These are phyloP conservation scores for Hygrocybe coccinea DNA, from an alignment of 768 basidiomycete genomes.

Conservation along the genomic window DNA sequence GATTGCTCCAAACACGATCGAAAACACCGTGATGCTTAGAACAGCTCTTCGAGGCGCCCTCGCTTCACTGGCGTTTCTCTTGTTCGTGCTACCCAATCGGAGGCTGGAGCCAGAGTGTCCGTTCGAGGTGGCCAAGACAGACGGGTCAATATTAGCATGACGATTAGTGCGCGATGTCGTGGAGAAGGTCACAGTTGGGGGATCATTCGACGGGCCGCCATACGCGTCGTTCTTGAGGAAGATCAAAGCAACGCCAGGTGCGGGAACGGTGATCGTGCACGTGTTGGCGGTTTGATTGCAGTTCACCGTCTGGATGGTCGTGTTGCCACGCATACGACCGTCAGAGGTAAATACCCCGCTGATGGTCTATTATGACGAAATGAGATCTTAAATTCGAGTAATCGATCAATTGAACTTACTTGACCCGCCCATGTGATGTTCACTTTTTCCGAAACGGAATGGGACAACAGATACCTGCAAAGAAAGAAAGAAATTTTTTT, in stretches of 20 bases:
- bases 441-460: conserved; percentile 52
- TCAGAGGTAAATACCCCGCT: conserved; percentile 58
- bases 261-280: conserved; percentile 62
- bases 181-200: conserved; percentile 42
- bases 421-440: conserved; percentile 71
- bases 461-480: conserved; percentile 51
- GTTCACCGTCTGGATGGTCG: conserved; percentile 46
- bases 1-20: neutral
- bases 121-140: conserved; percentile 52
- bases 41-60: neutral
- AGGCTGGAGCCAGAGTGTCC: conserved; percentile 33
- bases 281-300: conserved; percentile 50
- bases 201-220: conserved; percentile 23
- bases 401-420: conserved; percentile 20
- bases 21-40: neutral
- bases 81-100: conserved; percentile 32
- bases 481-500: neutral
- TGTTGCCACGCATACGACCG: conserved; percentile 52
- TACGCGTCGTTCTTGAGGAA: conserved; percentile 50
- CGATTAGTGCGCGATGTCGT: conserved; percentile 51
- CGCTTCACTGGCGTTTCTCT: conserved; percentile 11
- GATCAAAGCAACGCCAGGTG: conserved; percentile 66
- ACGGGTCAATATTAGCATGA: conserved; percentile 51
- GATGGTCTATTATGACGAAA: conserved; percentile 42
- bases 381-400: neutral